Evolutionary conservation across 1,139 yeast species (phyloP).

Genomic region (Yamadazyma conglobata): DNA sequence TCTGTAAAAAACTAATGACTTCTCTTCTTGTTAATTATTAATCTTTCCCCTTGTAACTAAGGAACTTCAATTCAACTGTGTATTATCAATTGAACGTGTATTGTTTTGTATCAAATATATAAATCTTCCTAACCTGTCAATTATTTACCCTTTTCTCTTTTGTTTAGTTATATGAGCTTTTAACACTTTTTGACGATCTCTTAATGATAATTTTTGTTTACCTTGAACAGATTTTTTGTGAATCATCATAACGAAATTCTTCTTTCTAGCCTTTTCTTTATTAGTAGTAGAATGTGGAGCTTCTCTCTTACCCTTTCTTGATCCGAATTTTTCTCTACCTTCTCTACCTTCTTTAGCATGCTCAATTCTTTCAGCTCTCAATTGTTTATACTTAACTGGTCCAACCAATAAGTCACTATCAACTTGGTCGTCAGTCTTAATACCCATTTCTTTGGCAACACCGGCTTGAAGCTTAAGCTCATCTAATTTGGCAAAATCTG

Average conservation of each 20-base stretch:
- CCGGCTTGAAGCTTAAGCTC: constrained; percentile 85
- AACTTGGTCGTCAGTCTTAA: constrained; percentile 73
- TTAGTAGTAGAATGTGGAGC: constrained; percentile 86
- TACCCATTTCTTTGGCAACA: constrained; percentile 68
- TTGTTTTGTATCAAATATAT: constrained; percentile 5
- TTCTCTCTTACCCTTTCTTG: constrained; percentile 80
- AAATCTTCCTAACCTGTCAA: constrained; percentile 1
- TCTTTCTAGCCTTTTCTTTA: constrained; percentile 93
- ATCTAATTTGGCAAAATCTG: constrained; percentile 92
- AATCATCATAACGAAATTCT: constrained; percentile 98
- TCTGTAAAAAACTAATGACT: neutral
- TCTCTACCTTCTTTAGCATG: constrained; percentile 88
- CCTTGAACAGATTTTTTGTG: constrained; percentile 95
- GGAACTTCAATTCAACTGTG: too few species aligned
- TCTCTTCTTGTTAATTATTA: neutral
- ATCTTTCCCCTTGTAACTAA: too few species aligned
- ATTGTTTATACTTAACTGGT: constrained; percentile 77
- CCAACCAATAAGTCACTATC: constrained; percentile 82
- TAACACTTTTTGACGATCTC: constrained; percentile 85
- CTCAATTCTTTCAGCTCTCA: constrained; percentile 86
- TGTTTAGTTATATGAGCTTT: constrained; percentile 85
- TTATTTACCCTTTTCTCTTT: constrained; percentile 65
- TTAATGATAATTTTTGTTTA: constrained; percentile 80
- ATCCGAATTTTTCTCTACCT: constrained; percentile 86
- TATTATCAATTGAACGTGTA: constrained; percentile 4